Evolutionary conservation across 495 filamentous ascomycete species (phyloP).

Genomic region (Xylaria nigripes): DNA sequence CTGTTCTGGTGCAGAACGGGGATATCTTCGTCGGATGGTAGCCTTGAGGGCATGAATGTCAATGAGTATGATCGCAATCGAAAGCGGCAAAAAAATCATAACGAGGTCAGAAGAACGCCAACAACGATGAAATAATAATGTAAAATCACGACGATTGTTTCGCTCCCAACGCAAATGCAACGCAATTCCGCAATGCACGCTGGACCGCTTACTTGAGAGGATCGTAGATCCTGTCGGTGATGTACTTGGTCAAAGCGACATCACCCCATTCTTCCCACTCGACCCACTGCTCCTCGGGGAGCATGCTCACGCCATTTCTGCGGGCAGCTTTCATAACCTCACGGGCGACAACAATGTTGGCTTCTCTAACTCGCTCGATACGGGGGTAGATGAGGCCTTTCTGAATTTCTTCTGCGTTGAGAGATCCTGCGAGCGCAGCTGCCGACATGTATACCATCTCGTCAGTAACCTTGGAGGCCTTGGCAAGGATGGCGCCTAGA

Average conservation of each 20-base stretch:
- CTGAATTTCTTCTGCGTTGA: constrained; percentile 71
- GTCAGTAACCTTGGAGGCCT: constrained; percentile 81
- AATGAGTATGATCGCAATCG: constrained; percentile 10
- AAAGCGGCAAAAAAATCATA: constrained; percentile 5
- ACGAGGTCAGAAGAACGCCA: constrained; percentile 5
- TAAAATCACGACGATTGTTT: constrained; percentile 12
- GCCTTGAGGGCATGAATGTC: constrained; percentile 9
- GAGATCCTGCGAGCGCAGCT: constrained; percentile 65
- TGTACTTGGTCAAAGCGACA: constrained; percentile 66
- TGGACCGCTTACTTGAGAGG: constrained; percentile 37
- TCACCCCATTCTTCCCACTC: constrained; percentile 79
- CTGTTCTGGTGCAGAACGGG: background rate
- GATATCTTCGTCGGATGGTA: constrained; percentile 2
- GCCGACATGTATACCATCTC: constrained; percentile 94
- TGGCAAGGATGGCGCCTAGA: constrained; percentile 86
- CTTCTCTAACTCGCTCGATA: constrained; percentile 82
- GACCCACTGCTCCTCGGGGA: constrained; percentile 63
- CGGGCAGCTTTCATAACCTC: constrained; percentile 88
- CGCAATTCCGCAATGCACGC: constrained; percentile 5
- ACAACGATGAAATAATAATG: constrained; percentile 10
- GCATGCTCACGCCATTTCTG: constrained; percentile 43
- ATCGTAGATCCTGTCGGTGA: constrained; percentile 76
- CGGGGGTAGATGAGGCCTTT: constrained; percentile 88
- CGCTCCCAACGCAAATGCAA: constrained; percentile 8
- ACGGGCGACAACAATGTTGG: constrained; percentile 77